Evolutionary conservation across 179 eudicot genomes (phyloP), one percentile per base, ranked within the genome.

Genomic region (Dionaea muscipula): DNA sequence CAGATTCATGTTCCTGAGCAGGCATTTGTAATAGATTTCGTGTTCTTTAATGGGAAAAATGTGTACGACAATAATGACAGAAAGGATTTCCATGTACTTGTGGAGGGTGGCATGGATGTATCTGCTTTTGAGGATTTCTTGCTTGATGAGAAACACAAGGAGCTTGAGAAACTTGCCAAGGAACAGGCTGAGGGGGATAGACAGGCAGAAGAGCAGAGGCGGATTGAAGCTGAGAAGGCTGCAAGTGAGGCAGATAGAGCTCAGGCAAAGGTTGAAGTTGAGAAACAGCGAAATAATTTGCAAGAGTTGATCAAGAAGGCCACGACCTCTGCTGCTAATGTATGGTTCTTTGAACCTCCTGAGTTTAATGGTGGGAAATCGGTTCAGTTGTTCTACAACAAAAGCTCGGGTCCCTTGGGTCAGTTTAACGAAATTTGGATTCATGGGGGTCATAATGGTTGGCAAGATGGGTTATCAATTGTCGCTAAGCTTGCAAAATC

Each of bases 61-160:
- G 77, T 85, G 16, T 93, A 93, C 62, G 99, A 93, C 57, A 93
- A 93, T 66, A 93, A 93, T 55, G 78, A 78, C 25, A 46, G 28
- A 73, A 81, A 81, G 40, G 99, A 93, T 74, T 93, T 81, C 75
- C 84, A 81, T 69, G 72, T 88, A 55, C 55, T 23, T 49, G 82
- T 93, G 38, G 83, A 76, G 72, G 96, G 95, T 48, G 96, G 96
- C 28, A 75, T 93, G 76, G 75, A 74, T 60, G 65, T 59, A 27
- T 57, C 60, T 64, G 70, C 75, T 66, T 93, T 93, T 76, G 96
- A 89, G 70, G 83, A 89, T 61, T 85, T 89, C 69, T 74, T 93
- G 77, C 95, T 93, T 47, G 87, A 89, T 65, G 96, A 93, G 72
- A 93, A 88, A 74, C 75, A 77, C 14, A 75, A 76, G 51, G 96